phyloP scores from a whole-genome alignment of 108 stramenopile genomes.

The Cyclotella baltica region DNA sequence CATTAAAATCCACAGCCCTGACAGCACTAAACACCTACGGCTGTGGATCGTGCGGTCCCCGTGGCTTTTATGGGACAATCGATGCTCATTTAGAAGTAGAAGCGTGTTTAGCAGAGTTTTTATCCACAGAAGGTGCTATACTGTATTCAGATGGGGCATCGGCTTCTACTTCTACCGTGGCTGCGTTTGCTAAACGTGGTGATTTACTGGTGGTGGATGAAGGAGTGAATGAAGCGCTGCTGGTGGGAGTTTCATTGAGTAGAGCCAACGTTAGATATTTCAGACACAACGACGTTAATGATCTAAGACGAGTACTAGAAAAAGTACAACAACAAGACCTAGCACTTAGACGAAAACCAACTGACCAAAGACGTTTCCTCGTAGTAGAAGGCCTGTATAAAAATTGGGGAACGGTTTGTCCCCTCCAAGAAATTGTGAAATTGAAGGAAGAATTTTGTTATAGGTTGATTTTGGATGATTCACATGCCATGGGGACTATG shows the following conservation, averaged over 20 bases:
- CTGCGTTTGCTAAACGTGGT: slow-evolving; percentile 98
- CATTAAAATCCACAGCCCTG: slow-evolving; percentile 31
- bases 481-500: slow-evolving; percentile 91
- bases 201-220: slow-evolving; percentile 96
- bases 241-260: slow-evolving; percentile 90
- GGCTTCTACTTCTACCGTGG: slow-evolving; percentile 86
- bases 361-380: slow-evolving; percentile 96
- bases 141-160: slow-evolving; percentile 97
- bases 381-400: slow-evolving; percentile 97
- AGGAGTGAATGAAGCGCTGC: slow-evolving; percentile 90
- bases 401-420: slow-evolving; percentile 92
- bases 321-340: slow-evolving; percentile 78
- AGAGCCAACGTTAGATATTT: slow-evolving; percentile 93
- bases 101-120: slow-evolving; percentile 80
- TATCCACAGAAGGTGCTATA: slow-evolving; percentile 92
- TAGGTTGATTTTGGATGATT: slow-evolving; percentile 97
- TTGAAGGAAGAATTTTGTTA: slow-evolving; percentile 94
- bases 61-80: slow-evolving; percentile 99
- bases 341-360: slow-evolving; percentile 67
- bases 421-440: slow-evolving; percentile 87
- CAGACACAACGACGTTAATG: slow-evolving; percentile 97
- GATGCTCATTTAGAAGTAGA: slow-evolving; percentile 94
- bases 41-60: slow-evolving; percentile 97
- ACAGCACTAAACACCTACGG: slow-evolving; percentile 83
- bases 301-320: slow-evolving; percentile 92